Percentiles rank a stretch among this genome's conserved stretches.
Conservation (phyloP, 2,329 filamentous ascomycete genomes). For the Tetracladium maxilliforme region DNA sequence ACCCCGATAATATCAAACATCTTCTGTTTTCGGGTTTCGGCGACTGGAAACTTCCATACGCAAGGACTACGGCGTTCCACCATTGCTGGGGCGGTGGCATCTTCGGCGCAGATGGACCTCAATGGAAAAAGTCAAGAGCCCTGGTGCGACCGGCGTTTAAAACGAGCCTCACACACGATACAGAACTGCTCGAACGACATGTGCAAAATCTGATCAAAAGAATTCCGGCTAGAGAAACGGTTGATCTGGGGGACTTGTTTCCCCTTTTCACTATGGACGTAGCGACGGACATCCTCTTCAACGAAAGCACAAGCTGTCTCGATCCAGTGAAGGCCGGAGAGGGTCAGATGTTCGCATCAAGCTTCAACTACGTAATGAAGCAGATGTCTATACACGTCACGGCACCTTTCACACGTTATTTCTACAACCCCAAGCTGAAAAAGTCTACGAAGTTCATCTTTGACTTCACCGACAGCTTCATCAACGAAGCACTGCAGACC, state of each 20-base stretch:
- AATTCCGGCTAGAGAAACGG: constrained; percentile 37
- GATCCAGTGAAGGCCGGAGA: constrained; percentile 8
- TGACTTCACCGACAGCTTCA: constrained; percentile 10
- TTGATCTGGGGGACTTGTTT: constrained; percentile 48
- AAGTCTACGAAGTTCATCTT: constrained; percentile 11
- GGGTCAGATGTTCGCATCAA: constrained; percentile 1
- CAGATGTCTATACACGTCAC: constrained; percentile 1
- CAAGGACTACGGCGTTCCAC: constrained; percentile 25
- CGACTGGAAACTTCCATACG: constrained; percentile 31
- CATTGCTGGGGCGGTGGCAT: constrained; percentile 40
- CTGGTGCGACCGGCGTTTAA: constrained; percentile 38
- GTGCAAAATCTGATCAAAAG: constrained; percentile 39
- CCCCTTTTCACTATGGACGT: constrained; percentile 53
- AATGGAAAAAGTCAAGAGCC: constrained; percentile 36
- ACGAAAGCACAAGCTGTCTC: constrained; percentile 34
- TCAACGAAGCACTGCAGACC: constrained; percentile 24
- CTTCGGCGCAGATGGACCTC: constrained; percentile 33
- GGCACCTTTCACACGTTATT: constrained; percentile 20
- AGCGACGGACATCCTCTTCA: constrained; percentile 54
- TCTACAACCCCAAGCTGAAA: constrained; percentile 11
- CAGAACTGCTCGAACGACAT: constrained; percentile 45
- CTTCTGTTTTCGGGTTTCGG: constrained; percentile 39
- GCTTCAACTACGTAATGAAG: constrained; percentile 1
- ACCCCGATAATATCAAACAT: constrained; percentile 42
- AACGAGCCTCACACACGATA: constrained; percentile 28